These are phyloP conservation scores for Periglandula ipomoeae DNA, from an alignment of 2,329 filamentous ascomycete species.

Conservation along the genomic window DNA sequence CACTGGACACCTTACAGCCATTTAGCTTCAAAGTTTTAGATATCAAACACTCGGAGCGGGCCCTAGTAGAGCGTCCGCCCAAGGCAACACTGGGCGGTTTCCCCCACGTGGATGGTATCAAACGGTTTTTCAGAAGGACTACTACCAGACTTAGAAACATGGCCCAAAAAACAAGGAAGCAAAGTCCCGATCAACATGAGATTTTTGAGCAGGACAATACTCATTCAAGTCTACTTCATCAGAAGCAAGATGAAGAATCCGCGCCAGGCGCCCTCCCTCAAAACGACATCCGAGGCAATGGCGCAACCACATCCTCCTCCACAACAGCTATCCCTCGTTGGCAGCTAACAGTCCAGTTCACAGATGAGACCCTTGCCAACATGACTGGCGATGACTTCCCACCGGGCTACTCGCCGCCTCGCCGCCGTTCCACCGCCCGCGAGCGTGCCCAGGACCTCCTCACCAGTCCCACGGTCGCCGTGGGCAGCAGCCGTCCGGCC, in stretches of 20 bases:
- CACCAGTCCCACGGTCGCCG: constrained; percentile 31
- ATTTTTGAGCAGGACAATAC: neutral
- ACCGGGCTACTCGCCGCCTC: constrained; percentile 2
- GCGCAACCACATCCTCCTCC: neutral
- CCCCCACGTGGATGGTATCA: neutral
- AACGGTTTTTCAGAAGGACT: neutral
- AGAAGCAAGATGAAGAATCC: constrained; percentile 2
- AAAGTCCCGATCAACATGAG: neutral
- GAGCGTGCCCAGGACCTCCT: constrained; percentile 34
- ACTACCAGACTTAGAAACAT: neutral
- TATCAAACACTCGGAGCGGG: constrained; percentile 34
- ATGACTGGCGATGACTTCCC: neutral
- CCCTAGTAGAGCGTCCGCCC: neutral
- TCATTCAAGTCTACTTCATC: neutral
- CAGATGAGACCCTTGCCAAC: constrained; percentile 7
- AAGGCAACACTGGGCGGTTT: neutral
- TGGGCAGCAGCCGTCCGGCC: constrained; percentile 29
- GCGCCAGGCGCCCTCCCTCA: neutral
- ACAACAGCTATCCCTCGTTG: neutral
- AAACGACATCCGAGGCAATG: neutral
- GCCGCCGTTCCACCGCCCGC: constrained; percentile 25
- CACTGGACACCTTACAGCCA: constrained; percentile 37
- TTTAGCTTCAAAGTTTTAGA: constrained; percentile 39
- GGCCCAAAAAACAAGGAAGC: neutral
- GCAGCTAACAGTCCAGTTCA: constrained; percentile 2